phyloP scores from a whole-genome alignment of 192 early-diverging fungal genomes.

The Coemansia sp. region DNA sequence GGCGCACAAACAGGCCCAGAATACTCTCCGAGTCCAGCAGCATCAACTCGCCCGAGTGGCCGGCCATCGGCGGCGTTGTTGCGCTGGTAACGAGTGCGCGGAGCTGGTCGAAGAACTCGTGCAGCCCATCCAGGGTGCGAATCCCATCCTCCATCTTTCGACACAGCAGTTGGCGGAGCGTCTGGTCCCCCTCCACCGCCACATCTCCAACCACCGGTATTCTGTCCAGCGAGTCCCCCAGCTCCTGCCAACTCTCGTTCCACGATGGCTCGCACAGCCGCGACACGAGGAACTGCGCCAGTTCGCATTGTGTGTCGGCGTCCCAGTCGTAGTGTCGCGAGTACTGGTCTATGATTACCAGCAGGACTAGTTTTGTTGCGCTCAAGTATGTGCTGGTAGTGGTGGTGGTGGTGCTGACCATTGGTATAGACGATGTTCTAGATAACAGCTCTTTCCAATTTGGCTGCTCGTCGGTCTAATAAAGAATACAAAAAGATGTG shows the following conservation, averaged over 20 bases:
- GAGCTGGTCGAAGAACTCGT: slow-evolving; percentile 33
- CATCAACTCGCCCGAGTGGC: slow-evolving; percentile 12
- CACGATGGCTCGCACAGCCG: slow-evolving; percentile 24
- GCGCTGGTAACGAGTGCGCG: slow-evolving; percentile 15
- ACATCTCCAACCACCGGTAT: neutral
- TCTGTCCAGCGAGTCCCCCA: slow-evolving; percentile 1
- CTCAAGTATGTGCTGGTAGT: slow-evolving; percentile 29
- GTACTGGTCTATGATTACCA: slow-evolving; percentile 43
- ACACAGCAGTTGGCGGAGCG: slow-evolving; percentile 18
- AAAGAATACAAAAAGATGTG: neutral
- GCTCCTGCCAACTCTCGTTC: slow-evolving; percentile 5
- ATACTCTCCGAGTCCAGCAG: slow-evolving; percentile 47
- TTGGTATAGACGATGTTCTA: neutral
- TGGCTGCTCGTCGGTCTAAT: neutral
- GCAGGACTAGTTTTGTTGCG: slow-evolving; percentile 35
- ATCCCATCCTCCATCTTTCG: slow-evolving; percentile 11
- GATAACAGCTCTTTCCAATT: neutral
- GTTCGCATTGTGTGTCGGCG: slow-evolving; percentile 24
- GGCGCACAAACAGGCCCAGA: slow-evolving; percentile 45
- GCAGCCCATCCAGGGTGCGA: slow-evolving; percentile 26
- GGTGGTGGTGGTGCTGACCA: neutral
- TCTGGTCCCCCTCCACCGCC: slow-evolving; percentile 2
- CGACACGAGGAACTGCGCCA: slow-evolving; percentile 26
- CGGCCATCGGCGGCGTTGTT: neutral
- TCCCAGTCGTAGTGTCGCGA: slow-evolving; percentile 50